Base-by-base conservation (phyloP, 129 eudicot species). In the Lactuca saligna region DNA sequence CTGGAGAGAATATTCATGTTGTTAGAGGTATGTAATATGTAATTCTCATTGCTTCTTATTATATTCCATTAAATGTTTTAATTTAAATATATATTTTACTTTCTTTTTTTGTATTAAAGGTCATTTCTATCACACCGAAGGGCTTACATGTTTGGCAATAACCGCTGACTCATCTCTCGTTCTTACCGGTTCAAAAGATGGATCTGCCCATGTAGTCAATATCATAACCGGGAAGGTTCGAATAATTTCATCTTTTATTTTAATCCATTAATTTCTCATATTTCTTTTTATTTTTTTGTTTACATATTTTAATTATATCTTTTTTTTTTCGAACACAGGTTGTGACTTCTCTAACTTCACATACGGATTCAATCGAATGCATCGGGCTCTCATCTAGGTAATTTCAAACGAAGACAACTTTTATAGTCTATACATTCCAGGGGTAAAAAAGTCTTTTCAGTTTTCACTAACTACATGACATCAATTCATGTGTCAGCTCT, bases 101-200 rank as follows among this genome's bases (percentile, higher is more conserved):
- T 17, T 4, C 44, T 73, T 58, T 48, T 14, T 13, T 4, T 42
- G 61, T 51, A 69, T 54, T 39, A 7, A 63, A 92, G 98, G 97
- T 76, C 88, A 93, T 83, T 80, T 77, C 14, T 93, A 89, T 85
- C 98, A 93, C 78, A 57, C 82, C 3, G 85, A 89, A 59, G 92
- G 95, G 12, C 61, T 93, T 71, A 89, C 99, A 44, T 93, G 99
- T 78, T 69, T 93, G 90, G 62, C 87, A 3, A 79, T 93, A 57
- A 89, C 71, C 55, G 78, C 95, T 4, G 97, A 93, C 82, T 93
- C 99, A 11, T 64, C 86, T 66, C 90, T 87, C 67, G 97, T 85
- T 68, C 86, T 93, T 61, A 85, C 92, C 34, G 97, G 99, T 51
- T 87, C 99, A 48, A 81, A 80, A 73, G 99, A 93, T 65, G 82